Evolutionary conservation across 345 rosid genomes (phyloP), one percentile per base, ranked within the genome.

Genomic region (Lepidium sativum): DNA sequence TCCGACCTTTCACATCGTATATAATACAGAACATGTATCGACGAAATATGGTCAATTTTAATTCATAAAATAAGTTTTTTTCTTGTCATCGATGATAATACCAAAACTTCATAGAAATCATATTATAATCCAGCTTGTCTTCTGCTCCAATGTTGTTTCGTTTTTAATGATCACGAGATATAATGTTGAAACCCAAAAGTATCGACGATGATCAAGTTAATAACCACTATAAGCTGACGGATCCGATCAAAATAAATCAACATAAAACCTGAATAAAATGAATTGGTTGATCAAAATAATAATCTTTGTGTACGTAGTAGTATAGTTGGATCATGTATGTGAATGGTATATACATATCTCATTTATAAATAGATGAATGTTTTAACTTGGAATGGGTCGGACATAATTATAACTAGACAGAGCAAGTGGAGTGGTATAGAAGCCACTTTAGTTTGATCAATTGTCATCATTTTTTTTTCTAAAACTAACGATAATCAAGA

Each of bases 1-100:
- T 57, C 66, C 66, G 40, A 71, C 66, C 60, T 65, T 64, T 71
- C 76, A 57, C 76, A 65, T 57, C 76, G 39, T 14, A 13, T 49
- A 14, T 56, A 56, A 39, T 57, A 32, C 50, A 47, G 39, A 49
- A 49, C 54, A 71, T 57, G 66, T 16, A 71, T 57, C 53, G 9
- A 49, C 66, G 53, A 64, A 64, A 56, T 40, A 40, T 57, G 25
- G 75, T 71, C 65, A 64, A 32, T 39, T 64, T 29, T 48, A 43
- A 55, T 55, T 13, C n/a, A 45, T 11, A 32, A 31, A 71, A 21
- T 8, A 7, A 9, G 27, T 40, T 56, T 9, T 71, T 38, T 21
- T 15, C 54, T 55, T 63, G 69, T 63, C 70, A 40, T 55, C 37
- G 12, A 31, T 55, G 70, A 56, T 64, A 31, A 20, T 15, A 49